Evolutionary conservation across 306 rosid genomes (phyloP).

Genomic region (Dicorynia guianensis): DNA sequence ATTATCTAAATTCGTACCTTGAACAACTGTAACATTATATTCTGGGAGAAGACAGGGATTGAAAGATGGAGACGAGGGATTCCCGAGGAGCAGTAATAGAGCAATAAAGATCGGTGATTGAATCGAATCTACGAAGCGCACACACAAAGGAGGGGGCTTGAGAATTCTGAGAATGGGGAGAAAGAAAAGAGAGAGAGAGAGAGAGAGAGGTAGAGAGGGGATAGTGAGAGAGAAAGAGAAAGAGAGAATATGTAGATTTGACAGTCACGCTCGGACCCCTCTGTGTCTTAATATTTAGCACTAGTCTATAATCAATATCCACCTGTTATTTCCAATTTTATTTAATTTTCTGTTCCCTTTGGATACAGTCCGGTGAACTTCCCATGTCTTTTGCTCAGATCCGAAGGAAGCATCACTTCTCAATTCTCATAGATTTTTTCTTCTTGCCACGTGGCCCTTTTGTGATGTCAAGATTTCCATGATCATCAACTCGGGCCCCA

Average conservation of each 20-base stretch:
- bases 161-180: conserved; percentile 52
- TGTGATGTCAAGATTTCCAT: no score
- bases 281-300: conserved; percentile 50
- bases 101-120: conserved; percentile 66
- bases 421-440: no score
- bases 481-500: no score
- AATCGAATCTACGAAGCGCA: conserved; percentile 71
- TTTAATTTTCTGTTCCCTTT: not conserved
- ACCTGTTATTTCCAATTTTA: conserved; percentile 26
- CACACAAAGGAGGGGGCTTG: conserved; percentile 41
- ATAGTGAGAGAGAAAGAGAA: no score
- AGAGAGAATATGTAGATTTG: conserved; percentile 83
- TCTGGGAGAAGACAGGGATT: conserved; percentile 56
- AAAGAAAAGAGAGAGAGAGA: conserved; percentile 35
- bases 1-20: conserved; percentile 64
- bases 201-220: no score
- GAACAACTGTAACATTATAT: conserved; percentile 83
- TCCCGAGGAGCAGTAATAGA: conserved; percentile 55
- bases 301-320: conserved; percentile 7
- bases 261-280: conserved; percentile 83
- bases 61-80: conserved; percentile 62
- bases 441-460: no score
- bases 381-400: no score
- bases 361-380: no score
- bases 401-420: no score